Base-by-base conservation (phyloP, 2,329 filamentous ascomycete genomes). In the Aspergillus latus region DNA sequence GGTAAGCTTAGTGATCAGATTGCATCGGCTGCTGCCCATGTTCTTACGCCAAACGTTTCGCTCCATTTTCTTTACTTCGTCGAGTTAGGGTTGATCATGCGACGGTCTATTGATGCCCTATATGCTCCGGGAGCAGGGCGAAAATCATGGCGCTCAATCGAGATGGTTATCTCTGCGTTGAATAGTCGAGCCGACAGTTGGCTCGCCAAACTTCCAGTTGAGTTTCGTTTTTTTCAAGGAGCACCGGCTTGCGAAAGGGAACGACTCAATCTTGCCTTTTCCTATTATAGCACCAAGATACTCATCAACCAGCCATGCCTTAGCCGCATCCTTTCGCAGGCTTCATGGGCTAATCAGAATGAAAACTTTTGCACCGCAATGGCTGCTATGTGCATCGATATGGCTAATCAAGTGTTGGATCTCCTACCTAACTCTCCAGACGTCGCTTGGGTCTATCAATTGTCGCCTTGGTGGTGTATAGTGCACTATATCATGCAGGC, bases 291-390 rank as follows among this genome's bases (percentile, higher is more conserved):
- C 51, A 70, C 72, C n/a, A 75, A 73, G 50, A 69, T 76, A 47
- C 67, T 76, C 10, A 72, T 77, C 30, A 66, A 73, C 43, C 75
- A 77, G 42, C 76, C 76, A 29, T 78, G 74, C 55, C 70, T 78
- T 11, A 75, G 72, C 53, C 71, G 70, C 13, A 59, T 72, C 15
- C 68, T 71, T 21, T 68, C 67, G 36, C 67, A 69, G 29, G 56
- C 68, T 16, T 57, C 65, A 8, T 57, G 64, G 16, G 50, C 67
- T 63, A 42, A 54, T 15, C 61, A 66, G 11, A 61, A 63, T 11
- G 64, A 68, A n/a, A 62, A 62, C 13, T 67, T 71, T 44, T 75
- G 72, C 50, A 66, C 68, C 26, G 60, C 61, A 9, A 71, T 72
- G 56, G 74, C 74, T 7, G 54, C 57, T 5, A 61, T 66, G 6